Evolutionary conservation across 768 basidiomycete species (phyloP), one percentile per base, ranked within the genome.

Genomic region (Trametes punicea): DNA sequence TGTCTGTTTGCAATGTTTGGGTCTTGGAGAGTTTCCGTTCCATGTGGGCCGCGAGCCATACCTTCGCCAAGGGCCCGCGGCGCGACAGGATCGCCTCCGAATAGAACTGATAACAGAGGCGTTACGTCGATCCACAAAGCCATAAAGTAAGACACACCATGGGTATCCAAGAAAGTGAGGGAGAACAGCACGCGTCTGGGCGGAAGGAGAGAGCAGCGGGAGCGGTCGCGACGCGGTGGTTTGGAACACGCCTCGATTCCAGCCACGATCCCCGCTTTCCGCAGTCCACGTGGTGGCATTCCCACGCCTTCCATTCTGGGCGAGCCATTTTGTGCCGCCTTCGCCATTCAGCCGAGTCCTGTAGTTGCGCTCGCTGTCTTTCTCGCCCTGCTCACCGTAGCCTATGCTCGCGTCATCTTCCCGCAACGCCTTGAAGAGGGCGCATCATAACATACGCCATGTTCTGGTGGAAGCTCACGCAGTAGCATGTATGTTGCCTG

Each of bases 11-110:
- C 2, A 97, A 75, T 1, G 96, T 93, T 70, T 96, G 93, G 25
- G 88, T 85, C 73, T 98, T 99, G 64, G 91, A 93, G 66, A 99
- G 85, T 76, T 98, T 98, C 67, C 93, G 85, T 73, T 98, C 94
- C 86, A 96, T 94, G 79, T 98, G 96, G 1, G 97, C 96, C 38
- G 96, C 95, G 51, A 99, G 87, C 97, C 97, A 99, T 77, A 99
- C 93, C 75, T 88, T 92, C 31, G 93, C 96, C 34, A 99, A 78
- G 3, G 96, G 92, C 40, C 96, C 95, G 53, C 93, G 87, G 64
- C 93, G 88, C 42, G 93, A 92, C 62, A 97, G 81, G 71, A 98
- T 93, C 31, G 92, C 87, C 69, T 97, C 93, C 46, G 93, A 93
- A 69, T 92, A 95, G 71, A 94, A 94, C 91, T 91, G 54, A 8